phyloP scores from a whole-genome alignment of 768 basidiomycete species.

The Ramaria sp. region DNA sequence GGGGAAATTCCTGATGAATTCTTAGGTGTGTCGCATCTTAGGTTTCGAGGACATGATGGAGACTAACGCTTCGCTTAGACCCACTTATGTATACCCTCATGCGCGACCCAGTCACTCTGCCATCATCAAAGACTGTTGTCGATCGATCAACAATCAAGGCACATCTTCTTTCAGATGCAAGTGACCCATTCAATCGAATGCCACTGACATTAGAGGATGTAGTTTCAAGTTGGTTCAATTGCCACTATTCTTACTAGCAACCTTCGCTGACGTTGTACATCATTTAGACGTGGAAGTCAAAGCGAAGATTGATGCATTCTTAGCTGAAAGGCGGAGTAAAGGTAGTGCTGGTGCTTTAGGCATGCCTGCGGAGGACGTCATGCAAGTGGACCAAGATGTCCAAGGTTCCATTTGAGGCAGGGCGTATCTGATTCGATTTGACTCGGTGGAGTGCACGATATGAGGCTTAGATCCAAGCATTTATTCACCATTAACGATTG shows the following conservation, averaged over 20 bases:
- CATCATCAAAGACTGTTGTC: conserved; percentile 66
- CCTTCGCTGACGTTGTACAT: conserved; percentile 15
- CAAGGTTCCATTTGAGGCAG: not conserved
- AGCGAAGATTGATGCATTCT: conserved; percentile 60
- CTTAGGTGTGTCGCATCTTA: conserved; percentile 48
- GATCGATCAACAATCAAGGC: conserved; percentile 93
- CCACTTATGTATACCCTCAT: conserved; percentile 88
- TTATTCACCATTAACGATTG: too few relatives aligned
- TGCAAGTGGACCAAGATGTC: conserved; percentile 19
- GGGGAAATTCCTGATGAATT: conserved; percentile 95
- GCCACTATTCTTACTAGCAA: not conserved
- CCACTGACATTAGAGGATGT: conserved; percentile 77
- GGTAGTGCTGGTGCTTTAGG: conserved; percentile 13
- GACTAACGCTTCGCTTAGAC: conserved; percentile 34
- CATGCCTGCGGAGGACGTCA: conserved; percentile 17
- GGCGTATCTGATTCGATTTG: not conserved
- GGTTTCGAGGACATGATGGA: conserved; percentile 26
- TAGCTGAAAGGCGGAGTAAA: conserved; percentile 44
- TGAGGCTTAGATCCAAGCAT: too few relatives aligned
- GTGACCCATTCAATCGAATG: conserved; percentile 91
- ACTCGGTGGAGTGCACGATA: not conserved
- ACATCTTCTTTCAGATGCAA: conserved; percentile 81
- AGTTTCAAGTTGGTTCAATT: conserved; percentile 46
- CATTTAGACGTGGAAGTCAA: conserved; percentile 57
- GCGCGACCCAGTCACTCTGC: conserved; percentile 89